phyloP scores from a whole-genome alignment of 2,329 filamentous ascomycete species.

The Dryadomyces quercus-mongolicae region DNA sequence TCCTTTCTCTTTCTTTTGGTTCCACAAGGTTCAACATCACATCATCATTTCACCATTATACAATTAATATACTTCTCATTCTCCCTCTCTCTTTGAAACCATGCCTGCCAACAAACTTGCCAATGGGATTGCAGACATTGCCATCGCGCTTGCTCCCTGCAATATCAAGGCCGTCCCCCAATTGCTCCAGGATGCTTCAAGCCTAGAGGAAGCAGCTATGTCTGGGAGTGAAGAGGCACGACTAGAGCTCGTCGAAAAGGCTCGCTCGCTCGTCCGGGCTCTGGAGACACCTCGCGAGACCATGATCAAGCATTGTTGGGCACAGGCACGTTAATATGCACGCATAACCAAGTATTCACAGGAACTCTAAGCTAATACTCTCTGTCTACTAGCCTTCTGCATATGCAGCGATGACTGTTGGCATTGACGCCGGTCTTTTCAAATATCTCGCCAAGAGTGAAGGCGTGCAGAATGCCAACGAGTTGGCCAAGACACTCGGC shows the following conservation, averaged over 20 bases:
- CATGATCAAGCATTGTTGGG: conserved; percentile 33
- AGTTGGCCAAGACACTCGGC: conserved; percentile 18
- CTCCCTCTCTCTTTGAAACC: too few species aligned
- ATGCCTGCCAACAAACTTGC: too few species aligned
- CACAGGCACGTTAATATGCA: conserved; percentile 19
- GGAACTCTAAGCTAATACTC: background rate
- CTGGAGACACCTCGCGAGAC: conserved; percentile 35
- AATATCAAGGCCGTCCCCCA: conserved; percentile 6
- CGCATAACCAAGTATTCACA: background rate
- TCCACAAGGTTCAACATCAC: too few species aligned
- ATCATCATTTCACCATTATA: too few species aligned
- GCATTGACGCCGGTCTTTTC: conserved; percentile 25
- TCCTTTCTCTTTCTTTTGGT: too few species aligned
- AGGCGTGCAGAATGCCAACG: conserved; percentile 18
- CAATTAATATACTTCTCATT: too few species aligned
- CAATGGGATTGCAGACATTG: conserved; percentile 2
- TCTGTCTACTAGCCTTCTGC: background rate
- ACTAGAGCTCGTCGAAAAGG: conserved; percentile 20
- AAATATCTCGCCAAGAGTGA: conserved; percentile 19
- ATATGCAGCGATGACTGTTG: conserved; percentile 9
- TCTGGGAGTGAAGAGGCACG: conserved; percentile 10
- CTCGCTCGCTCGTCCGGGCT: conserved; percentile 20
- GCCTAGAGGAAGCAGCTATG: background rate
- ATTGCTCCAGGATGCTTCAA: conserved; percentile 6
- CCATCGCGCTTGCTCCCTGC: conserved; percentile 6